These are phyloP conservation scores for Chaetothyriales sp. DNA, from an alignment of 2,329 filamentous ascomycete genomes.

Conservation along the genomic window DNA sequence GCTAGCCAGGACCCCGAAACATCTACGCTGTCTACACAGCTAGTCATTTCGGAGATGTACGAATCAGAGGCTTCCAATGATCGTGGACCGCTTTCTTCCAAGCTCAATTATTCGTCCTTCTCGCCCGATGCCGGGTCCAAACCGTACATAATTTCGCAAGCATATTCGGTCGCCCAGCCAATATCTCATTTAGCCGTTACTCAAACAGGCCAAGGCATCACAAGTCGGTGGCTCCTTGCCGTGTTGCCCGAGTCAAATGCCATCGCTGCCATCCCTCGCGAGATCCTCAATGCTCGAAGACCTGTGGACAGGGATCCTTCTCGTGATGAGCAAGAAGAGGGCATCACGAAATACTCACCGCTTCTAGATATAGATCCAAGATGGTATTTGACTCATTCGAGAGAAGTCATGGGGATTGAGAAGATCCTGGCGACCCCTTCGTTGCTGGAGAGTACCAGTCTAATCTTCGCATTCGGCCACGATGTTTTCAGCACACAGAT, in stretches of 20 bases:
- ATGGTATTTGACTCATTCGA: conserved; percentile 64
- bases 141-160: conserved; percentile 65
- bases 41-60: conserved; percentile 77
- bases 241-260: conserved; percentile 60
- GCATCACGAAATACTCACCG: conserved; percentile 61
- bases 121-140: conserved; percentile 48
- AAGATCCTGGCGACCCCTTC: conserved; percentile 63
- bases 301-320: conserved; percentile 76
- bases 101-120: conserved; percentile 62
- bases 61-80: conserved; percentile 75
- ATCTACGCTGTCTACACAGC: conserved; percentile 65
- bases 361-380: conserved; percentile 72
- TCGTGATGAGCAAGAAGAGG: conserved; percentile 67
- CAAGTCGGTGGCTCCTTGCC: conserved; percentile 66
- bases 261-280: conserved; percentile 66
- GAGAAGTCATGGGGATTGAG: conserved; percentile 64
- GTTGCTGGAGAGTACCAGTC: conserved; percentile 76
- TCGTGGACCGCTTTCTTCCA: conserved; percentile 57
- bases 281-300: conserved; percentile 69
- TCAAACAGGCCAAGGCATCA: conserved; percentile 83
- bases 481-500: conserved; percentile 81
- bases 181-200: conserved; percentile 71
- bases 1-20: conserved; percentile 35
- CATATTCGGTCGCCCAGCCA: conserved; percentile 67
- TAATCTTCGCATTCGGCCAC: conserved; percentile 71